Percentiles rank a stretch among this genome's conserved stretches.
phyloP scores from a whole-genome alignment of 495 filamentous ascomycete species.

The Bombardia bombarda region DNA sequence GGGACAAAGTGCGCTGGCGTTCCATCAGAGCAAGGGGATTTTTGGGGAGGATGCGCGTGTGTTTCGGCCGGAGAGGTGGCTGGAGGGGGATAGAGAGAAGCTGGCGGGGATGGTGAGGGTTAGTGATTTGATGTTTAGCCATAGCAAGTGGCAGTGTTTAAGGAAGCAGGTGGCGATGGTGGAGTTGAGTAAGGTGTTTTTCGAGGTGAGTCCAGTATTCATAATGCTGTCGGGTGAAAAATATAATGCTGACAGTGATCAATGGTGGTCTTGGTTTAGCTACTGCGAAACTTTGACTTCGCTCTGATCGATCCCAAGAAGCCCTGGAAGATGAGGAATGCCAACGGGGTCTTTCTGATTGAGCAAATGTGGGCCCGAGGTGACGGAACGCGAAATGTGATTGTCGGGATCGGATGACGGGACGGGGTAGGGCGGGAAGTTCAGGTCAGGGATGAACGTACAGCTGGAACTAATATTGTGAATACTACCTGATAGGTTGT shows the following conservation, averaged over 20 bases:
- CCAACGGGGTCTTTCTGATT: background rate
- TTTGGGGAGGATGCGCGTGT: slow-evolving; percentile 36
- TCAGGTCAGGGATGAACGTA: no score
- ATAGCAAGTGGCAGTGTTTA: slow-evolving; percentile 27
- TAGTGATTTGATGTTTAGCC: slow-evolving; percentile 23
- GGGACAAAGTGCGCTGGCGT: slow-evolving; percentile 23
- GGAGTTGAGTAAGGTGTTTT: slow-evolving; percentile 43
- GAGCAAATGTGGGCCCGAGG: background rate
- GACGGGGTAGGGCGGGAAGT: no score
- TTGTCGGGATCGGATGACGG: no score
- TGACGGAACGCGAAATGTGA: background rate
- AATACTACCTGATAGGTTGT: no score
- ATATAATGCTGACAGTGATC: background rate
- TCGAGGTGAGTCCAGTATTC: slow-evolving; percentile 31
- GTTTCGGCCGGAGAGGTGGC: slow-evolving; percentile 47
- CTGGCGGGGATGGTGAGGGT: slow-evolving; percentile 26
- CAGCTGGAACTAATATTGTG: no score
- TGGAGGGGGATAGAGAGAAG: slow-evolving; percentile 27
- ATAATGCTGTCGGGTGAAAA: background rate
- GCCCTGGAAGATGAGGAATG: background rate
- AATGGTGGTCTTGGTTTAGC: background rate
- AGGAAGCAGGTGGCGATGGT: slow-evolving; percentile 25
- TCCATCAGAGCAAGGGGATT: slow-evolving; percentile 20
- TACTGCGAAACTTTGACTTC: background rate
- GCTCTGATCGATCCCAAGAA: background rate